Evolutionary conservation across 192 early-diverging fungal genomes (phyloP).

Genomic region (Coemansia erecta): DNA sequence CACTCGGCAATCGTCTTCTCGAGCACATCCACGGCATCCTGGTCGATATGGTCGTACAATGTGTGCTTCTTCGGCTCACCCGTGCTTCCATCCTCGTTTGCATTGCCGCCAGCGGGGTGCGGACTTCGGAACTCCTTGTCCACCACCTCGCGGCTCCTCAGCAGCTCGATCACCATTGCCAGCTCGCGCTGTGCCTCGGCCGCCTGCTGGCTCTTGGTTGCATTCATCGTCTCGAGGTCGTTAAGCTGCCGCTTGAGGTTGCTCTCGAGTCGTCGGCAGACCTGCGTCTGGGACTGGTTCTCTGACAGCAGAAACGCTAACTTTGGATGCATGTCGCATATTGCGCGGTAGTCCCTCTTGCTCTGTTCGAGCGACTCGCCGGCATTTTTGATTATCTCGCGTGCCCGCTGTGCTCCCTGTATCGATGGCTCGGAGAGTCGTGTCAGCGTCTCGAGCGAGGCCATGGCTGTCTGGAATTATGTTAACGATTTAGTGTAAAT

Average conservation of each 20-base stretch:
- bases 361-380: slow-evolving; percentile 27
- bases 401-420: slow-evolving; percentile 33
- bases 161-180: slow-evolving; percentile 44
- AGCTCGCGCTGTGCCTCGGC: slow-evolving; percentile 36
- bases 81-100: too few species aligned
- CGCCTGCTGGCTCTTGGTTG: slow-evolving; percentile 21
- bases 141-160: slow-evolving; percentile 43
- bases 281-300: slow-evolving; percentile 30
- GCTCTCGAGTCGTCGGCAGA: slow-evolving; percentile 24
- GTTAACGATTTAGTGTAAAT: background rate
- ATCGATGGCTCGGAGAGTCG: slow-evolving; percentile 50
- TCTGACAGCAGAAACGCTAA: slow-evolving; percentile 43
- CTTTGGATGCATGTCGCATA: slow-evolving; percentile 42
- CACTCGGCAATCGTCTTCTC: slow-evolving; percentile 17
- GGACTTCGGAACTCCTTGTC: slow-evolving; percentile 43
- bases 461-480: slow-evolving; percentile 16
- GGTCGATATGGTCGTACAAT: slow-evolving; percentile 54
- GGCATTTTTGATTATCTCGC: slow-evolving; percentile 20
- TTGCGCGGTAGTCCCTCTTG: slow-evolving; percentile 22
- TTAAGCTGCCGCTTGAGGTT: slow-evolving; percentile 21
- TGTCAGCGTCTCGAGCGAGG: slow-evolving; percentile 45
- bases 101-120: background rate
- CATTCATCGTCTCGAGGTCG: slow-evolving; percentile 23
- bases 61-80: slow-evolving; percentile 24
- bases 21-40: slow-evolving; percentile 35